Conservation (phyloP, 179 eudicot genomes). For the Amaranthus tricolor region DNA sequence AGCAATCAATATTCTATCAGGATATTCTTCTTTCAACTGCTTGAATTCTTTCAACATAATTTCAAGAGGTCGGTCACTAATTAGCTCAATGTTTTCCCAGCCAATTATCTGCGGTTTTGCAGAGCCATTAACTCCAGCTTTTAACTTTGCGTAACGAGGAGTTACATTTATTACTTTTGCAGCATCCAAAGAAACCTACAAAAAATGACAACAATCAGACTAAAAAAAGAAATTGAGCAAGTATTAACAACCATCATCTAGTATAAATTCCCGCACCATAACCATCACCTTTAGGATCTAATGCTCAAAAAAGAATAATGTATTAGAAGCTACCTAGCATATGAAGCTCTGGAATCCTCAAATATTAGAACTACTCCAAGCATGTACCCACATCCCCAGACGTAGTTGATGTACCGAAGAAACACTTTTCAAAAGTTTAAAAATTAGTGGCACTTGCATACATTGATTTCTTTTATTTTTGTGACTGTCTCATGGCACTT, state of each 20-base stretch:
- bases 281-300: background rate
- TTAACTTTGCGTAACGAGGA: constrained; percentile 83
- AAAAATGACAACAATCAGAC: constrained; percentile 11
- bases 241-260: background rate
- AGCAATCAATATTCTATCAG: constrained; percentile 90
- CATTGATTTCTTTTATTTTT: background rate
- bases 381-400: background rate
- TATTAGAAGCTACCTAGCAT: background rate
- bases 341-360: background rate
- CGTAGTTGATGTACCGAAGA: background rate
- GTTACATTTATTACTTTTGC: constrained; percentile 91
- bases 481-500: background rate
- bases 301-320: background rate
- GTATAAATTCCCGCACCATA: background rate
- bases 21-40: constrained; percentile 88
- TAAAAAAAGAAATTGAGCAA: constrained; percentile 8
- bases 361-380: background rate
- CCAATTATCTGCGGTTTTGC: constrained; percentile 90
- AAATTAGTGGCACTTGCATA: too few relatives aligned
- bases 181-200: constrained; percentile 90
- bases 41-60: constrained; percentile 88
- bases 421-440: background rate
- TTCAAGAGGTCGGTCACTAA: constrained; percentile 94
- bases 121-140: constrained; percentile 79
- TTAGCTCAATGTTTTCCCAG: constrained; percentile 95